These are phyloP conservation scores for Colletotrichum godetiae DNA, from an alignment of 2,329 filamentous ascomycete genomes.

Conservation along the genomic window DNA sequence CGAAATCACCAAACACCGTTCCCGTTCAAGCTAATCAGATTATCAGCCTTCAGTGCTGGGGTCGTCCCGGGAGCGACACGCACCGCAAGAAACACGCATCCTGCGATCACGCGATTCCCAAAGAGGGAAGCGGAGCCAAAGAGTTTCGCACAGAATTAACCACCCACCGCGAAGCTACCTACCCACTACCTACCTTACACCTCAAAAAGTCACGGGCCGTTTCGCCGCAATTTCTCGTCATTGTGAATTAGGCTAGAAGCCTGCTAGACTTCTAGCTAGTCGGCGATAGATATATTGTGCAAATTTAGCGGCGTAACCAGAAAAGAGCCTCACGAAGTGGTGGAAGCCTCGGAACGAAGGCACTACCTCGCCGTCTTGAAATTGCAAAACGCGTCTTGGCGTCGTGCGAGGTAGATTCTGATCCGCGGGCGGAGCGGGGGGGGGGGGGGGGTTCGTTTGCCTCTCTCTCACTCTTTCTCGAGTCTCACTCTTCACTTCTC, in stretches of 20 bases:
- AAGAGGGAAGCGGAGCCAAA: neutral
- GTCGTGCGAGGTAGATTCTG: conserved; percentile 29
- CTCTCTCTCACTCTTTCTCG: neutral
- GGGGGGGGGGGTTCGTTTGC: neutral
- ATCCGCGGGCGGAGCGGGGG: conserved; percentile 19
- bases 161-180: neutral
- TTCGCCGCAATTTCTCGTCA: neutral
- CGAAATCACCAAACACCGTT: neutral
- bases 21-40: neutral
- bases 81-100: neutral
- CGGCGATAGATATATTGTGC: neutral
- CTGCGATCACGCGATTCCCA: neutral
- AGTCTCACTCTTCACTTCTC: neutral
- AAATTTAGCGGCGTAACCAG: neutral
- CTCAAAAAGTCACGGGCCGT: neutral
- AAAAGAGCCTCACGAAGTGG: neutral
- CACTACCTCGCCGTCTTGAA: neutral
- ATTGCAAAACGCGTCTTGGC: conserved; percentile 17
- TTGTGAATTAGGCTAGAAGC: neutral
- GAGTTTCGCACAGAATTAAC: neutral
- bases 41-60: neutral
- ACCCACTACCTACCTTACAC: too few species aligned
- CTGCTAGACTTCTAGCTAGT: neutral
- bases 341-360: conserved; percentile 1
- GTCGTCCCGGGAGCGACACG: neutral